Base-by-base conservation (phyloP, 768 basidiomycete species). In the Lactifluus pinguis region DNA sequence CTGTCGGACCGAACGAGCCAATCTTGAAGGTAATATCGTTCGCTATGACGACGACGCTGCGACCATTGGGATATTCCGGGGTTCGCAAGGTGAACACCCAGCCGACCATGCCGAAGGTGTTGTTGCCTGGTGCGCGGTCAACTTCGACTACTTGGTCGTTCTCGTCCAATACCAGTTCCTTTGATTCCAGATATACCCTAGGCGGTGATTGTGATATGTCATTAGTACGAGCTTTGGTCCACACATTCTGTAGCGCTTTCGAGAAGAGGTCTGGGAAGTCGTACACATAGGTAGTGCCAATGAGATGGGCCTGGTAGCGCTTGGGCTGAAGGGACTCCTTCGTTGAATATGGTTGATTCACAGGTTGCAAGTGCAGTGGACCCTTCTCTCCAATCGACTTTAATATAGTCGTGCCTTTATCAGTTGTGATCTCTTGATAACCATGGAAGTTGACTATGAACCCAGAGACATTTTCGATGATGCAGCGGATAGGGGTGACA, bases 11-110 rank as follows among this genome's bases (percentile, higher is more conserved):
- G 73, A 99, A 99, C 13, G 97, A 98, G 55, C 97, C 97, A 65
- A 98, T 98, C 76, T 89, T 95, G 81, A 84, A 97, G 14, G 97
- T 99, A 75, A 98, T 99, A 68, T 99, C 97, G 75, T 99, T 99
- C 57, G 97, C 92, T 62, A 99, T 81, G 49, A 92, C 90, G 9
- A 98, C 89, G 1, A 85, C 83, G 62, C 82, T 84, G 68, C 97
- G 89, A 32, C 97, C 97, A 30, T 79, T 75, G 51, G 92, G 92
- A 74, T 82, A 97, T 74, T 98, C 97, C 3, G 97, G 95, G 0
- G 95, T 98, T 65, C 79, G 77, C 66, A 98, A 77, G 3, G 85
- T 95, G 78, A 92, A 97, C 21, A 95, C 84, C 97, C 97, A 99
- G 2, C 84, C 95, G 57, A 98, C 91, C 97, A 99, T 99, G 68